A percentile compares a stretch with the other conserved stretches of the same genome.
These are phyloP conservation scores for Camelina laxa DNA, from an alignment of 345 rosid genomes.

Conservation along the genomic window DNA sequence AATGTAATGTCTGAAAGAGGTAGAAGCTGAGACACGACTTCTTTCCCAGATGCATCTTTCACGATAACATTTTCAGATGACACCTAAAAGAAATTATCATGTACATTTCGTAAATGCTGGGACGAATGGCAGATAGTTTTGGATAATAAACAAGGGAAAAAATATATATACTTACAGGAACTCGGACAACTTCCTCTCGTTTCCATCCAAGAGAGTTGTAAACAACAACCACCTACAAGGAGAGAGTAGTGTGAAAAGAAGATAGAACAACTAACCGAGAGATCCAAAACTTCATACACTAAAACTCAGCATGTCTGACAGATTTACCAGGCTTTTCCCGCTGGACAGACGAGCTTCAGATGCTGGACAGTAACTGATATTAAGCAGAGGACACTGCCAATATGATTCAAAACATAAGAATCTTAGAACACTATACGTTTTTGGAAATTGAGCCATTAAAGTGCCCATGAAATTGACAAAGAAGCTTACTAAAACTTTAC, in stretches of 20 bases:
- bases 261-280: conserved; percentile 29
- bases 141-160: not conserved
- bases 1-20: conserved; percentile 65
- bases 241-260: conserved; percentile 29
- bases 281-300: conserved; percentile 25
- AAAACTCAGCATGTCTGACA: conserved; percentile 20
- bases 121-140: not conserved
- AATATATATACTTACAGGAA: conserved; percentile 64
- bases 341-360: conserved; percentile 68
- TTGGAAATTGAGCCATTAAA: conserved; percentile 21
- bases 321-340: conserved; percentile 76
- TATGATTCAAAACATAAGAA: conserved; percentile 39
- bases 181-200: conserved; percentile 77
- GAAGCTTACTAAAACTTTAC: not conserved
- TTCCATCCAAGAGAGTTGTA: conserved; percentile 94
- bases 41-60: conserved; percentile 71
- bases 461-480: conserved; percentile 16
- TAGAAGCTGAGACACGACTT: conserved; percentile 76
- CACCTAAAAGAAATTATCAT: conserved; percentile 52
- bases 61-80: conserved; percentile 59
- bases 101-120: conserved; percentile 16
- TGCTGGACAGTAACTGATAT: conserved; percentile 92
- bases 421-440: conserved; percentile 10
- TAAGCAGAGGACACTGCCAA: conserved; percentile 89
- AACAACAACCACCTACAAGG: conserved; percentile 64